phyloP scores from a whole-genome alignment of 169 alveolate genomes.

The Cryptosporidium tyzzeri region DNA sequence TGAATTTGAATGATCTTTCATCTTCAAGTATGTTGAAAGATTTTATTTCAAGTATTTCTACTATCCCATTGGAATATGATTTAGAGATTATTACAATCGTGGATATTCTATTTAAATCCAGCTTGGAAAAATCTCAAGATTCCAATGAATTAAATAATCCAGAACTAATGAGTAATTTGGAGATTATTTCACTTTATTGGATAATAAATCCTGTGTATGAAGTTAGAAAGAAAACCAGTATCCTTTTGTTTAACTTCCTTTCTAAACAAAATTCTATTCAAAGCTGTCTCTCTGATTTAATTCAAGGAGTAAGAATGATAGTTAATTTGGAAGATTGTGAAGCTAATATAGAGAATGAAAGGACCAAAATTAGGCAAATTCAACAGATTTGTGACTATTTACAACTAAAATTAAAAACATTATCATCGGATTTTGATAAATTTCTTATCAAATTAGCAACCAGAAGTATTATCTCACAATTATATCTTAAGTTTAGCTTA shows the following conservation, averaged over 20 bases:
- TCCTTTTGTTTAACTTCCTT: not conserved
- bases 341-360: constrained; percentile 47
- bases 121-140: not conserved
- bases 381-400: constrained; percentile 48
- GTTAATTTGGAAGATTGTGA: constrained; percentile 13
- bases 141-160: not conserved
- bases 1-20: not conserved
- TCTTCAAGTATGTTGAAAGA: not conserved
- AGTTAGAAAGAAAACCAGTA: constrained; percentile 2
- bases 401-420: not conserved
- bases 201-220: constrained; percentile 7
- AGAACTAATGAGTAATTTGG: not conserved
- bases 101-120: not conserved
- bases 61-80: constrained; percentile 27
- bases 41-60: not conserved
- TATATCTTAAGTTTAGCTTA: constrained; percentile 25
- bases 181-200: constrained; percentile 9
- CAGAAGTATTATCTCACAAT: constrained; percentile 27
- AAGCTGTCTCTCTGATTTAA: not conserved
- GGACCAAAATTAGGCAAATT: constrained; percentile 34
- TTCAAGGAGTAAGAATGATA: constrained; percentile 1
- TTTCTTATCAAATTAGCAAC: not conserved
- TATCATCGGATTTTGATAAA: not conserved
- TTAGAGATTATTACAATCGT: constrained; percentile 14
- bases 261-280: not conserved